phyloP scores from a whole-genome alignment of 2,329 filamentous ascomycete species.

The Aspergillus piperis region DNA sequence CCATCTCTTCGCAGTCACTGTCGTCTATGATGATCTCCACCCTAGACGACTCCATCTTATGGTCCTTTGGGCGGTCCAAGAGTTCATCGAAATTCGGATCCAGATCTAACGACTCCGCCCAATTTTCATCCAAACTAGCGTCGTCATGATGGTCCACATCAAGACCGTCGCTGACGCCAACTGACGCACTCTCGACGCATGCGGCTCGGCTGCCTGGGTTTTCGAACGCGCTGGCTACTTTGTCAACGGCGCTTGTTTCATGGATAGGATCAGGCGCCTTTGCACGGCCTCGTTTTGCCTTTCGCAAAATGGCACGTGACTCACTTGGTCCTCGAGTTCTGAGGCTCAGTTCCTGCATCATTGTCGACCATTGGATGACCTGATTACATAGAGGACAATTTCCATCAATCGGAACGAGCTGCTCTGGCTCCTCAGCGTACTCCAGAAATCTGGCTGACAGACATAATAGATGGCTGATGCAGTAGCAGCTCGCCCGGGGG shows the following conservation, averaged over 20 bases:
- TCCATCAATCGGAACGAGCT: slow-evolving; percentile 68
- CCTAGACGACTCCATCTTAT: slow-evolving; percentile 19
- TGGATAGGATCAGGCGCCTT: not conserved
- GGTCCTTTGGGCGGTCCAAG: slow-evolving; percentile 12
- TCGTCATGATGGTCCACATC: slow-evolving; percentile 27
- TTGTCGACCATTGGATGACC: slow-evolving; percentile 67
- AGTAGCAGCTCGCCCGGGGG: slow-evolving; percentile 49
- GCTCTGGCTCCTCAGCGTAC: slow-evolving; percentile 36
- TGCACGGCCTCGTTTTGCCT: slow-evolving; percentile 41
- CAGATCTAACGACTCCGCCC: slow-evolving; percentile 29
- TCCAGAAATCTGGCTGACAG: slow-evolving; percentile 55
- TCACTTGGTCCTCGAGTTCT: slow-evolving; percentile 70
- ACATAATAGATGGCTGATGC: slow-evolving; percentile 58
- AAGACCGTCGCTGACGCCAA: slow-evolving; percentile 19
- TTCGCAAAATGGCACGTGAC: slow-evolving; percentile 65
- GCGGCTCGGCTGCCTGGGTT: not conserved
- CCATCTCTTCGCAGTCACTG: slow-evolving; percentile 56
- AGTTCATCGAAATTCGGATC: slow-evolving; percentile 30
- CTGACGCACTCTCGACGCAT: slow-evolving; percentile 23
- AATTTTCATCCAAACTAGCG: slow-evolving; percentile 36
- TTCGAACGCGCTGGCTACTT: not conserved
- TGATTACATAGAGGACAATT: slow-evolving; percentile 69
- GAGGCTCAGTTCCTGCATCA: slow-evolving; percentile 81
- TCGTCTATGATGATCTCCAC: slow-evolving; percentile 54
- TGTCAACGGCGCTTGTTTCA: not conserved